These are phyloP conservation scores for Cladosporium sp. DNA, from an alignment of 2,329 filamentous ascomycete genomes.

Conservation along the genomic window DNA sequence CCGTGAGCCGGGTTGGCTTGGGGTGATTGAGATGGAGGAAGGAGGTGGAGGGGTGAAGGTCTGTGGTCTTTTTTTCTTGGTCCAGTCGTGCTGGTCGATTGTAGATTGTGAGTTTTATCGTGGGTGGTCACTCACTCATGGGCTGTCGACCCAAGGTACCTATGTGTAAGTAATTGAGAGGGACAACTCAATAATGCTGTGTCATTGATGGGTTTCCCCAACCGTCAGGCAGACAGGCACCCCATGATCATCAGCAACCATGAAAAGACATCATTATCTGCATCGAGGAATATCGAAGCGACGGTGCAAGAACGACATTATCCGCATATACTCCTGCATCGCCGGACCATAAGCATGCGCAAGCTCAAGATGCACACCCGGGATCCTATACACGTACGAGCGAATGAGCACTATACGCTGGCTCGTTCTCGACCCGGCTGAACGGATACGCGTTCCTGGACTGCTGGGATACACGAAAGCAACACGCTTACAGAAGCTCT, in stretches of 20 bases:
- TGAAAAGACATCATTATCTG: not conserved
- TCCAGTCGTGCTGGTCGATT: too few relatives aligned
- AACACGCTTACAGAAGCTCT: not conserved
- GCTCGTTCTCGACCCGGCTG: conserved; percentile 12
- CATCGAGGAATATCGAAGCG: not conserved
- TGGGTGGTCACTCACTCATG: not conserved
- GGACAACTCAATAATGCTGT: not conserved
- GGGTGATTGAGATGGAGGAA: not conserved
- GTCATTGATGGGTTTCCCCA: not conserved
- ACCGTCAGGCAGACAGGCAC: not conserved
- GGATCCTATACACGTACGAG: not conserved
- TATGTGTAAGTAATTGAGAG: not conserved
- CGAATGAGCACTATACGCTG: not conserved
- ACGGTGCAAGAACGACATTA: not conserved
- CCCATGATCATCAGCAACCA: not conserved
- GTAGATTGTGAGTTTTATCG: not conserved
- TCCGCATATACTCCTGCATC: not conserved
- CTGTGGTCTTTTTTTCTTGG: too few relatives aligned
- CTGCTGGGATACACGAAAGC: not conserved
- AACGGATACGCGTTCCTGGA: conserved; percentile 2
- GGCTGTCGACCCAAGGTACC: not conserved
- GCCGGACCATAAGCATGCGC: not conserved
- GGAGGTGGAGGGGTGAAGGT: not conserved
- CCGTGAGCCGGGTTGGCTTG: conserved; percentile 9
- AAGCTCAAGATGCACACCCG: conserved; percentile 4